A percentile compares a stretch with the other conserved stretches of the same genome.
Evolutionary conservation across 345 rosid genomes (phyloP).

Genomic region (Boechera retrofracta): DNA sequence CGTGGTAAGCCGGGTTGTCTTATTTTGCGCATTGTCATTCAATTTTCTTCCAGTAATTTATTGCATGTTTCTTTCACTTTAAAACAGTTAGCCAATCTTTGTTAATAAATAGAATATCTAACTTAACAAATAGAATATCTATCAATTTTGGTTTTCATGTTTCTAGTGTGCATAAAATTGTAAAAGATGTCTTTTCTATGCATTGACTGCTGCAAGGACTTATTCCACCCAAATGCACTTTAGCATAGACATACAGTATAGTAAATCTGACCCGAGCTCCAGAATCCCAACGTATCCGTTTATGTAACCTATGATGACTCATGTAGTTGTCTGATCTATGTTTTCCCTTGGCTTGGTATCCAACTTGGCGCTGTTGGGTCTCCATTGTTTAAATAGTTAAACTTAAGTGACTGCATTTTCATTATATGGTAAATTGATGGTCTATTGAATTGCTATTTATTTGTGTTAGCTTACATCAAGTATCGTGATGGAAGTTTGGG

Average conservation of each 20-base stretch:
- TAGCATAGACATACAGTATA: not conserved
- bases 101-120: not conserved
- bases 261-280: not conserved
- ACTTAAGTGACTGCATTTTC: conserved; percentile 19
- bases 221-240: not conserved
- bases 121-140: not conserved
- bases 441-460: conserved; percentile 7
- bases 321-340: not conserved
- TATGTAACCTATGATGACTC: not conserved
- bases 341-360: not conserved
- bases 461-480: conserved; percentile 1
- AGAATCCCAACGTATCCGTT: not conserved
- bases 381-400: not conserved
- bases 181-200: not conserved
- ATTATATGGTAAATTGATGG: not conserved
- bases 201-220: not conserved
- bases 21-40: not conserved
- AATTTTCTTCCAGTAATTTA: not conserved
- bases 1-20: conserved; percentile 35
- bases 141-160: not conserved
- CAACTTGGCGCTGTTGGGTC: not conserved
- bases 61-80: not conserved
- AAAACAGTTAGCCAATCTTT: not conserved
- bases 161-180: not conserved
- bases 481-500: conserved; percentile 20